A percentile compares a stretch with the other conserved stretches of the same genome.
Conservation (phyloP, 352 stramenopile genomes). For the Phytophthora brassicae region DNA sequence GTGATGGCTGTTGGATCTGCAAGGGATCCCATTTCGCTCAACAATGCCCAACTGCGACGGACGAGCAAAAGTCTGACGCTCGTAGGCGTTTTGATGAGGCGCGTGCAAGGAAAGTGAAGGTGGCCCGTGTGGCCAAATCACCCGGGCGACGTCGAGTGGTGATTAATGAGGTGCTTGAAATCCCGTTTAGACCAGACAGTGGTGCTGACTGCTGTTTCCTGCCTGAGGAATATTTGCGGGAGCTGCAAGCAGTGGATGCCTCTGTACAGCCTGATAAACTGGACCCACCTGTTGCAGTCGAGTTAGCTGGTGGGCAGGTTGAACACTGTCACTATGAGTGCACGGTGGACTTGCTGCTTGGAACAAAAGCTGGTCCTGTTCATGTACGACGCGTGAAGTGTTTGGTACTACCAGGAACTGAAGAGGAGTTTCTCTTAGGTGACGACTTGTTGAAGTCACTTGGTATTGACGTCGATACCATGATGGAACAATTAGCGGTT, state of each 20-base stretch:
- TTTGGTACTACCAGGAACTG: neutral
- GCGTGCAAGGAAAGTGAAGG: constrained; percentile 5
- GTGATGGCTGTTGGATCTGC: constrained; percentile 8
- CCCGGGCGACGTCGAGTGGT: constrained; percentile 1
- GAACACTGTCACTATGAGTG: neutral
- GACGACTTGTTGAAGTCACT: constrained; percentile 1
- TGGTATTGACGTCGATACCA: constrained; percentile 6
- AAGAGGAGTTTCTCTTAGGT: constrained; percentile 7
- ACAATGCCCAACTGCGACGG: constrained; percentile 12
- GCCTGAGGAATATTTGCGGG: neutral
- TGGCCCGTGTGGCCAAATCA: neutral
- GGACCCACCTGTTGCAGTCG: neutral
- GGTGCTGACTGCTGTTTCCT: constrained; percentile 1
- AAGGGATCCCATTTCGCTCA: constrained; percentile 7
- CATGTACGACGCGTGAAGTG: constrained; percentile 7
- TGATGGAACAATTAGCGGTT: constrained; percentile 10
- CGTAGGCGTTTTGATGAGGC: neutral
- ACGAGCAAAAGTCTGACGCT: constrained; percentile 3
- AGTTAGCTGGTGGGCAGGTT: constrained; percentile 5
- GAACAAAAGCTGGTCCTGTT: constrained; percentile 13
- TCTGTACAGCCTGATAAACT: neutral
- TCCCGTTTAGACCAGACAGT: constrained; percentile 3
- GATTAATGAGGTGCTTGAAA: constrained; percentile 9
- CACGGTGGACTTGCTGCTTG: constrained; percentile 4
- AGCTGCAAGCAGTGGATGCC: constrained; percentile 1